Evolutionary conservation across 2,329 filamentous ascomycete genomes (phyloP), one percentile per base, ranked within the genome.

Genomic region (Basipetospora chlamydospora): DNA sequence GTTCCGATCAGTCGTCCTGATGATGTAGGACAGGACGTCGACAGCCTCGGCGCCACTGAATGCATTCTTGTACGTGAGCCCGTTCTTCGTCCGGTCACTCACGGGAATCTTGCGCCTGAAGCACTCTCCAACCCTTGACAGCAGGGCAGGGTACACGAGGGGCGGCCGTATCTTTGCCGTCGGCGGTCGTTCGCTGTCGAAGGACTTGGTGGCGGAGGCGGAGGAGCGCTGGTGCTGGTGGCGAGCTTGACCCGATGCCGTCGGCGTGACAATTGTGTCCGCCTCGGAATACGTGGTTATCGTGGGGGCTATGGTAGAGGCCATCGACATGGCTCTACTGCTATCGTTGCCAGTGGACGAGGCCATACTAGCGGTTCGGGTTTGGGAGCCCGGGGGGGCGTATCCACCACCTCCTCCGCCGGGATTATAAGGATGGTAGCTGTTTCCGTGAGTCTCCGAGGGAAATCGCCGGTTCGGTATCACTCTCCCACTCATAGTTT

Each of bases 21-120:
- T 96, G 46, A 98, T 96, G 52, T 92, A 93, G 1, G 84, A 84
- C 44, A 98, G 80, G 40, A 96, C 71, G 55, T 98, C 90, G 15
- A 98, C 90, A 15, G 90, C 88, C 55, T 98, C 90, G 17, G 84
- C 81, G 46, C 90, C 90, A 42, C 85, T 93, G 55, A 98, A 98
- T 3, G 88, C 84, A 58, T 90, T 94, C 56, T 94, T 93, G 63
- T 98, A 98, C 3, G 88, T 86, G 42, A 98, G 66, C 39, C 88
- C 88, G 64, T 98, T 95, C 67, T 98, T 98, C 44, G 85, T 86
- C 43, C 87, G 77, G 50, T 96, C 90, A 37, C 80, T 78, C 17
- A 87, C 71, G 17, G 78, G 73, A 33, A 98, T 86, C 55, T 88
- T 80, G 48, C 92, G 84, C 36, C 84, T 77, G 58, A 98, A 96